phyloP scores from a whole-genome alignment of 2,329 filamentous ascomycete genomes.

The Daldinia sp. region DNA sequence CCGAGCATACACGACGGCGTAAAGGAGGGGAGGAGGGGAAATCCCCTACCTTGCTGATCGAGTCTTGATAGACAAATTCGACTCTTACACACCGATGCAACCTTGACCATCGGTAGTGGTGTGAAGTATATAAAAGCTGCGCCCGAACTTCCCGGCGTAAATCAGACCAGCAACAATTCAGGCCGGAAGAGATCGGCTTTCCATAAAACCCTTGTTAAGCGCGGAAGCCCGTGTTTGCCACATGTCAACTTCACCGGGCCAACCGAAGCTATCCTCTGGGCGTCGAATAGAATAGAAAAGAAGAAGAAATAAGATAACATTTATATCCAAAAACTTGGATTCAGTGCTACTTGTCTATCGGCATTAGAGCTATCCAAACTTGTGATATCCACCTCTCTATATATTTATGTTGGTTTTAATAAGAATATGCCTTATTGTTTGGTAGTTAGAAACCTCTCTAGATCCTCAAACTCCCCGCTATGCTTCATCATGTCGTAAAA shows the following conservation, averaged over 20 bases:
- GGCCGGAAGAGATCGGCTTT: not conserved
- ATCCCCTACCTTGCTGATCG: not conserved
- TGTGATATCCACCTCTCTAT: not conserved
- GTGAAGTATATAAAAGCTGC: not conserved
- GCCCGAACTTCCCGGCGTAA: not conserved
- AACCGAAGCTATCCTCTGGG: not conserved
- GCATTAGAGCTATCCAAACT: not conserved
- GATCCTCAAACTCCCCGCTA: slow-evolving; percentile 60
- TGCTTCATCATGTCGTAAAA: slow-evolving; percentile 66
- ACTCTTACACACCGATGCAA: not conserved
- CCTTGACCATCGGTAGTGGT: not conserved
- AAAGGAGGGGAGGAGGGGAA: not conserved
- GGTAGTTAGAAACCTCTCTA: slow-evolving; percentile 47
- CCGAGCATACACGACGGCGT: not conserved
- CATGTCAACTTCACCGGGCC: not conserved
- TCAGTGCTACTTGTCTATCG: not conserved
- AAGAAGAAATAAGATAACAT: no score
- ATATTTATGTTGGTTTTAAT: not conserved
- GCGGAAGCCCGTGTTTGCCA: not conserved
- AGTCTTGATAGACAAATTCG: not conserved
- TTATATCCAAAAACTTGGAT: not conserved
- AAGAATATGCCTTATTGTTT: slow-evolving; percentile 12
- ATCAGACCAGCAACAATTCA: not conserved
- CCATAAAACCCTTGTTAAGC: not conserved
- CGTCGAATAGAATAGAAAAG: not conserved